Base-by-base conservation (phyloP, 257 asterid genomes). In the Nicotiana otophora region DNA sequence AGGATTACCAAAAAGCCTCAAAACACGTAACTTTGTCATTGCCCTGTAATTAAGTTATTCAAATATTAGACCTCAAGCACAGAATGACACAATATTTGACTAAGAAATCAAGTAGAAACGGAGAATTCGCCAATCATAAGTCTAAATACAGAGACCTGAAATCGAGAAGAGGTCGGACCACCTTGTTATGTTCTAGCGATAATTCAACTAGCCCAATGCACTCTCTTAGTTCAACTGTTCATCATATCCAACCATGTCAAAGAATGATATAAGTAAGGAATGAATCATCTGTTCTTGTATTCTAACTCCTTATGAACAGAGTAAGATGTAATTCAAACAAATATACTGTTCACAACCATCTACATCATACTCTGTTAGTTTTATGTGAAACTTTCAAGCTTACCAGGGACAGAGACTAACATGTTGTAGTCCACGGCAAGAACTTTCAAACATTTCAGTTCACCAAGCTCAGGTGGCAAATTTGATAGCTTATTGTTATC, bases 131-230 rank as follows among this genome's bases (percentile, higher is more conserved):
- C 80, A 15, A 77, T 65, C 51, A 78, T 11, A 82, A 83, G 85
- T 60, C 78, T 85, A 81, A 84, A 82, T 74, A 77, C 70, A 85
- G 82, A 85, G 92, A 96, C 99, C 99, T 96, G 98, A 96, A 96
- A 91, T 96, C 98, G 53, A 96, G 97, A 86, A 94, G 93, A 63
- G 99, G 99, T 62, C 99, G 93, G 81, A 96, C 97, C 90, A 96
- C 91, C 95, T 94, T 96, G 95, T 96, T 96, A 94, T 96, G 99
- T 85, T 94, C 99, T 93, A 96, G 89, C 60, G 99, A 96, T 88
- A 96, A 88, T 87, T 96, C 99, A 82, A 96, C 91, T 76, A 96
- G 92, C 86, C 92, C 91, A 83, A 93, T 87, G 61, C 99, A 94
- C 87, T 90, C 94, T 82, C 93, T 92, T 81, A 96, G 82, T 84